Conservation (phyloP, 225 moss, liverwort and hornwort species). For the Marchantia paleacea region DNA sequence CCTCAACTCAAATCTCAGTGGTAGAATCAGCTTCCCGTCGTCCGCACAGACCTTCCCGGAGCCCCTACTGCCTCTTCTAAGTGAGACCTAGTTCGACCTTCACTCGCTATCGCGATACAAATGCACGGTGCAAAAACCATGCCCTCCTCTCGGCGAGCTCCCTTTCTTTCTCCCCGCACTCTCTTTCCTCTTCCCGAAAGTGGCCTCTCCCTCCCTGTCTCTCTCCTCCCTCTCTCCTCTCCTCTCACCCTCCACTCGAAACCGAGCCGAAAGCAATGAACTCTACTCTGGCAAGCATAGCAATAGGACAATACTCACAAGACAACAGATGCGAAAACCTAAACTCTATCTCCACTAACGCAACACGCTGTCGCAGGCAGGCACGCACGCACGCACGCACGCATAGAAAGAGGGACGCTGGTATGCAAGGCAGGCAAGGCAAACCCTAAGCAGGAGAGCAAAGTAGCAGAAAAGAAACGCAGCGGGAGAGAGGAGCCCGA, state of each 20-base stretch:
- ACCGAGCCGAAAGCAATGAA: conserved; percentile 15
- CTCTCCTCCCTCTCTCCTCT: neutral
- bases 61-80: neutral
- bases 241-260: conserved; percentile 18
- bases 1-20: neutral
- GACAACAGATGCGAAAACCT: conserved; percentile 15
- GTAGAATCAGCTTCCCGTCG: neutral
- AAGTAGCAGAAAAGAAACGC: neutral
- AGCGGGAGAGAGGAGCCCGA: too few species aligned
- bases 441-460: conserved; percentile 21
- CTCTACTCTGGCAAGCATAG: conserved; percentile 3
- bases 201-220: neutral
- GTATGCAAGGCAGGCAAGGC: neutral
- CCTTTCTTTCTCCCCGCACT: neutral
- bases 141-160: conserved; percentile 11
- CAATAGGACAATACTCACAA: conserved; percentile 3
- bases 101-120: conserved; percentile 15
- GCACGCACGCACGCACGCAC: neutral
- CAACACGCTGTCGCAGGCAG: neutral
- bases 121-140: conserved; percentile 17
- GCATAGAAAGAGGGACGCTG: too few species aligned
- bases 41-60: neutral
- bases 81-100: conserved; percentile 7
- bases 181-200: neutral
- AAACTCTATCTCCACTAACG: conserved; percentile 12